Evolutionary conservation across 176 grass and related monocot species (phyloP).

Genomic region (Cenchrus purpureus): DNA sequence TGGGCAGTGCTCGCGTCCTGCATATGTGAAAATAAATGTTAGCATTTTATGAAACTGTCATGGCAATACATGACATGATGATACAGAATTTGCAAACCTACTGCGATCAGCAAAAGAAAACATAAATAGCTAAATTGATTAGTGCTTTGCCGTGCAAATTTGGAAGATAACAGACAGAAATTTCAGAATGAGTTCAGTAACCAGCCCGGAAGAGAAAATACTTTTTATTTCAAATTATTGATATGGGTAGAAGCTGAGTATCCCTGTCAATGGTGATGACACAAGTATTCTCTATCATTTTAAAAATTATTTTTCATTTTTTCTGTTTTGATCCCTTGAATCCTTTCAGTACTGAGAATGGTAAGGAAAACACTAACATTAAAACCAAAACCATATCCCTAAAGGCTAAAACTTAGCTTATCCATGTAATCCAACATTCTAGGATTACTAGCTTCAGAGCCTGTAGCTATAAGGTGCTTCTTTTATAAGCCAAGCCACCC

Average conservation of each 20-base stretch:
- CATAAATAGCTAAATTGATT: neutral
- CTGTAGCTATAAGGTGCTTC: neutral
- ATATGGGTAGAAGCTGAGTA: neutral
- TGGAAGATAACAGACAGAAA: neutral
- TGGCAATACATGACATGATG: neutral
- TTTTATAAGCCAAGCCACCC: neutral
- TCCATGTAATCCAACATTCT: neutral
- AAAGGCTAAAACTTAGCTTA: neutral
- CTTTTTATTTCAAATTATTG: neutral
- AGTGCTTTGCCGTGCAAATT: neutral
- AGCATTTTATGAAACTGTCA: conserved; percentile 5
- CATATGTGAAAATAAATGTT: neutral
- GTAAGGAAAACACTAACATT: neutral
- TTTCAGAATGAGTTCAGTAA: neutral
- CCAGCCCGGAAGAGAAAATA: neutral
- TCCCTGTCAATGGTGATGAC: neutral
- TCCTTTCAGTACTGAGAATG: neutral
- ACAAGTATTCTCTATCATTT: no score
- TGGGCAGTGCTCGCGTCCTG: conserved; percentile 15
- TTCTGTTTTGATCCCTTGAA: no score
- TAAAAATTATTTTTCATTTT: neutral
- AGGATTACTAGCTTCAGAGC: neutral
- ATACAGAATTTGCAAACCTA: neutral
- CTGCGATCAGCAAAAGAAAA: conserved; percentile 15
- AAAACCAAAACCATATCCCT: neutral